Evolutionary conservation across 306 rosid species (phyloP), one percentile per base, ranked within the genome.

Genomic region (Vachellia collinsii): DNA sequence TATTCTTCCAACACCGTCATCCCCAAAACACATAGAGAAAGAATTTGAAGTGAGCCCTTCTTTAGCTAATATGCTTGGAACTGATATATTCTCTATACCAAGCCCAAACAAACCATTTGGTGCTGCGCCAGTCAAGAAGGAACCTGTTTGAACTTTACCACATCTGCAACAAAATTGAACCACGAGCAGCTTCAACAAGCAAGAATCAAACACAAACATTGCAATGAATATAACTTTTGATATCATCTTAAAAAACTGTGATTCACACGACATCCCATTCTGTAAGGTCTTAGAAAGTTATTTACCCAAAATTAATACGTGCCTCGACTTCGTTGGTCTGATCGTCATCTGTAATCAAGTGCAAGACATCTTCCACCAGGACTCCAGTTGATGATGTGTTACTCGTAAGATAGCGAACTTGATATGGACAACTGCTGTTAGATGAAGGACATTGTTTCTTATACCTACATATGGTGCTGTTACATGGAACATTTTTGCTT

Each of bases 51-150:
- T 87, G 59, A 87, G 74, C 63, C 92, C 92, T 34, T 86, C 53
- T 39, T 65, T 84, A 11, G 97, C 95, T 80, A 90, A 88, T 83
- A 89, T 77, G 86, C 92, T 94, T 23, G 99, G 99, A 80, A 94
- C 89, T 3, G 99, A 91, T 75, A 89, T 3, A 61, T 72, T 70
- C 2, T 78, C 86, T 83, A 94, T 86, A 42, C 99, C 99, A 66
- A 94, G 99, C 68, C 99, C 99, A 72, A 93, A 80, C 50, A 96
- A 86, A 79, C 99, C 99, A 67, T 93, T 90, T 11, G 98, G 99
- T 42, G 98, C 98, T 48, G 85, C 97, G 58, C 89, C 88, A 3
- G 16, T 29, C 53, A 88, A 83, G 87, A 96, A 90, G 11, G 70
- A 11, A 82, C 99, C 99, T 46, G 97, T 93, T 81, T 92, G 94